These are phyloP conservation scores for Alternaria brassicae DNA, from an alignment of 2,329 filamentous ascomycete species.

Conservation along the genomic window DNA sequence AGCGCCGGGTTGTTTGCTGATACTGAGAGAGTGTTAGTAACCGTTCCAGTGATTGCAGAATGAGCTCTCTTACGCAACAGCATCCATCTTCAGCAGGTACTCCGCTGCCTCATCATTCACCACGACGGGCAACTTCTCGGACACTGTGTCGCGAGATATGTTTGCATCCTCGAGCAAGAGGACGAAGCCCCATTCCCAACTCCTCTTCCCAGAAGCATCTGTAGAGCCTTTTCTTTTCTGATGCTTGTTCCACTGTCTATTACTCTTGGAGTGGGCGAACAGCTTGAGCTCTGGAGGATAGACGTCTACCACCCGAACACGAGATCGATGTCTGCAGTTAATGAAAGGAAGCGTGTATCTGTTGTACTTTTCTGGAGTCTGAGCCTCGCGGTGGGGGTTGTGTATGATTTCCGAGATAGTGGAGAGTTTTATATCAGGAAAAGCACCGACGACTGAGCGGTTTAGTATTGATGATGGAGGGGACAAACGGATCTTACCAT, in stretches of 20 bases:
- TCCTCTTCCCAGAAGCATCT: slow-evolving; percentile 52
- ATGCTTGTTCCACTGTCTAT: slow-evolving; percentile 38
- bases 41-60: neutral
- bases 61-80: slow-evolving; percentile 58
- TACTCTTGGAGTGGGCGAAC: slow-evolving; percentile 64
- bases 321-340: slow-evolving; percentile 72
- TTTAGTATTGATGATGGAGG: slow-evolving; percentile 10
- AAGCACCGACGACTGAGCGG: slow-evolving; percentile 56
- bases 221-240: slow-evolving; percentile 48
- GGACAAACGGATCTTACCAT: slow-evolving; percentile 46
- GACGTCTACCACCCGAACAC: slow-evolving; percentile 83
- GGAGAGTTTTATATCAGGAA: slow-evolving; percentile 48
- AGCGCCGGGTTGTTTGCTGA: slow-evolving; percentile 60
- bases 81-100: slow-evolving; percentile 62
- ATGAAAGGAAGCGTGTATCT: slow-evolving; percentile 70
- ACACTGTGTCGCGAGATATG: slow-evolving; percentile 31
- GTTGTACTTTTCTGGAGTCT: slow-evolving; percentile 41
- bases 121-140: slow-evolving; percentile 66
- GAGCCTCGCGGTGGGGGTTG: slow-evolving; percentile 51
- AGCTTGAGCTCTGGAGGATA: slow-evolving; percentile 72
- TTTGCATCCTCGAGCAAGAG: slow-evolving; percentile 77
- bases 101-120: slow-evolving; percentile 66
- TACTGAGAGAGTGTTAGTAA: slow-evolving; percentile 51
- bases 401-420: slow-evolving; percentile 57
- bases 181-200: slow-evolving; percentile 86